Evolutionary conservation across 305 asterid genomes (phyloP), one percentile per base, ranked within the genome.

Genomic region (Striga hermonthica): DNA sequence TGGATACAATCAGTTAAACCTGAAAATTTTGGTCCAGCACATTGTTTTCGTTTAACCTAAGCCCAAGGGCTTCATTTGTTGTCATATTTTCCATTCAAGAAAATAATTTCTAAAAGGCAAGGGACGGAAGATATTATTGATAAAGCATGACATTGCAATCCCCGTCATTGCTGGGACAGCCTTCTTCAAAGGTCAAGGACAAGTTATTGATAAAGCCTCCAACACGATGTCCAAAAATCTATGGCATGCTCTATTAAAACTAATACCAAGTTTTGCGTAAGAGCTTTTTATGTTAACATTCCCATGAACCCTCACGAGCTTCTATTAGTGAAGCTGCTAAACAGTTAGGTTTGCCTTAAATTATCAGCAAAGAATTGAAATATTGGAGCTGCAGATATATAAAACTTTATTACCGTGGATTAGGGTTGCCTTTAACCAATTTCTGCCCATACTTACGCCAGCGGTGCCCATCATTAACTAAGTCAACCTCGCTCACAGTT

Each of bases 371-470:
- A 48, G 41, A 7, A 9, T 15, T 8, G 7, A 64, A 10, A 7
- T 58, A 44, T 7, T 50, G 53, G 45, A 49, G 56, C 73, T 57
- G 75, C 68, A 69, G 60, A 57, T 39, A 40, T 58, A 58, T 58
- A 58, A 76, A 62, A 66, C 7, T 59, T 54, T 37, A 67, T 63
- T 85, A 92, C 98, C 98, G 86, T 12, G 98, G 98, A 72, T 92
- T 85, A 48, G 93, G 90, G 79, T 86, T 92, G 71, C 96, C 95
- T 81, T 91, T 91, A 34, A 91, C 95, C 72, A 91, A 76, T 79
- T 91, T 91, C 86, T 91, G 98, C 63, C 96, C 98, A 35, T 91
- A 89, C 75, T 91, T 91, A 72, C 98, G 95, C 98, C 98, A 92
- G 75, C 97, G 89, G 74, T 83, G 86, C 68, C 96, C 97, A 75